These are phyloP conservation scores for Ceratorhiza oryzae-sativae DNA, from an alignment of 1,284 basidiomycete species.

Conservation along the genomic window DNA sequence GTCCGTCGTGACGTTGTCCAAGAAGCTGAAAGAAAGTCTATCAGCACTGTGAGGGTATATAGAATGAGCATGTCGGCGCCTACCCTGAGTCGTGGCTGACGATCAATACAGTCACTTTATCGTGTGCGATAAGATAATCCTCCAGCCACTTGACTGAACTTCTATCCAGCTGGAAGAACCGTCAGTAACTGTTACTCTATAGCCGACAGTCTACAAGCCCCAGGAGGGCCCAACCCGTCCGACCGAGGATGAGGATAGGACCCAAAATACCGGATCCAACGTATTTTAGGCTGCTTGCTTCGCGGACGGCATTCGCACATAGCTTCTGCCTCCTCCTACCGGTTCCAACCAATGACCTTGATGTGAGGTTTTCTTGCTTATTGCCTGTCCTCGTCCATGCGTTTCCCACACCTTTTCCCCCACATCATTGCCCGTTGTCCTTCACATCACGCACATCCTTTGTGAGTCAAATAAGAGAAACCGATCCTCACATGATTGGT, in stretches of 20 bases:
- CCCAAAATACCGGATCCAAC: conserved; percentile 43
- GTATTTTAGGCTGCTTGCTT: conserved; percentile 34
- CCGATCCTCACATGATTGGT: conserved; percentile 93
- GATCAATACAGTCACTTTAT: conserved; percentile 89
- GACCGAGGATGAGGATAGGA: not conserved
- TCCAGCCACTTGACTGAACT: conserved; percentile 94
- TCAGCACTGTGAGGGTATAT: conserved; percentile 2
- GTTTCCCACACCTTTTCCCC: not conserved
- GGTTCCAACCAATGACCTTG: not conserved
- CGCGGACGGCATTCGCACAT: not conserved
- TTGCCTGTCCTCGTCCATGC: not conserved
- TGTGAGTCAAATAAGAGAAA: conserved; percentile 45
- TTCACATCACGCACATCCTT: not conserved
- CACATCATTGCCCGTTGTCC: not conserved
- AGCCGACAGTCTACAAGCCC: no score
- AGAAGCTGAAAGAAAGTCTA: conserved; percentile 68
- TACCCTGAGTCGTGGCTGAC: conserved; percentile 97
- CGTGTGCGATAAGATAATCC: conserved; percentile 83
- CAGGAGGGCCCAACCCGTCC: no score
- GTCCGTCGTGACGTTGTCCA: conserved; percentile 97
- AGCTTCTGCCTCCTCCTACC: not conserved
- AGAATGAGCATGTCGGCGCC: conserved; percentile 47
- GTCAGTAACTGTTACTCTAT: conserved; percentile 10
- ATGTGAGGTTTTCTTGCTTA: not conserved
- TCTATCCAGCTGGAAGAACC: conserved; percentile 75